Evolutionary conservation across 2,329 filamentous ascomycete genomes (phyloP).

Genomic region (Aureobasidium uvarum): DNA sequence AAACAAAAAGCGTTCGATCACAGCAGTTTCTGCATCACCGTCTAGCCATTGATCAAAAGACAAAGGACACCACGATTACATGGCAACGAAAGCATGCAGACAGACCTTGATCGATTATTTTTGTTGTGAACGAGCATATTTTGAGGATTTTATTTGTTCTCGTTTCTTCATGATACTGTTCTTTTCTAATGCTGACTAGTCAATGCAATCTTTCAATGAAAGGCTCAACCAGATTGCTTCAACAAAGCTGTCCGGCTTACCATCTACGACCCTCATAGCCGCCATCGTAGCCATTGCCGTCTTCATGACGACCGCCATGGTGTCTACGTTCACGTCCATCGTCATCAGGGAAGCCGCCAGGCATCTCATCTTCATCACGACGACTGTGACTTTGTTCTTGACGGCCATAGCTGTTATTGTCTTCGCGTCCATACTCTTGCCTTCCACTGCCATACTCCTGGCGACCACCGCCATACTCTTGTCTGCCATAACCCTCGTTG

Average conservation of each 20-base stretch:
- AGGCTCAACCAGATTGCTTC: background rate
- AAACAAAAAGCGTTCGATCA: background rate
- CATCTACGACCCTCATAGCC: conserved; percentile 20
- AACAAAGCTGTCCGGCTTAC: background rate
- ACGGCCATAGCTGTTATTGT: conserved; percentile 25
- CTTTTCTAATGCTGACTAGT: background rate
- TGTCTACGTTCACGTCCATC: conserved; percentile 13
- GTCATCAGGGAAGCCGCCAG: conserved; percentile 9
- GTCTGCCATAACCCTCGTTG: conserved; percentile 27
- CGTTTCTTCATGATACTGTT: background rate
- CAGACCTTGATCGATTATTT: background rate
- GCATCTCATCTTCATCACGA: conserved; percentile 18
- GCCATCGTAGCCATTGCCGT: background rate
- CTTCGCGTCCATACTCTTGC: conserved; percentile 27
- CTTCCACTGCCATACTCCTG: conserved; percentile 27
- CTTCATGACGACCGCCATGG: conserved; percentile 6
- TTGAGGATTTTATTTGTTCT: background rate
- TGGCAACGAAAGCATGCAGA: background rate
- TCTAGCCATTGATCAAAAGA: background rate
- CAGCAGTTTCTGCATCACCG: background rate
- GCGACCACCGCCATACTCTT: conserved; percentile 28
- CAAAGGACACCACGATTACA: background rate
- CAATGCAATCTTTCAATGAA: background rate
- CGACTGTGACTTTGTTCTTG: conserved; percentile 2
- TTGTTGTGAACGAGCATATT: background rate